Evolutionary conservation across 306 rosid species (phyloP).

Genomic region (Lotus japonicus): DNA sequence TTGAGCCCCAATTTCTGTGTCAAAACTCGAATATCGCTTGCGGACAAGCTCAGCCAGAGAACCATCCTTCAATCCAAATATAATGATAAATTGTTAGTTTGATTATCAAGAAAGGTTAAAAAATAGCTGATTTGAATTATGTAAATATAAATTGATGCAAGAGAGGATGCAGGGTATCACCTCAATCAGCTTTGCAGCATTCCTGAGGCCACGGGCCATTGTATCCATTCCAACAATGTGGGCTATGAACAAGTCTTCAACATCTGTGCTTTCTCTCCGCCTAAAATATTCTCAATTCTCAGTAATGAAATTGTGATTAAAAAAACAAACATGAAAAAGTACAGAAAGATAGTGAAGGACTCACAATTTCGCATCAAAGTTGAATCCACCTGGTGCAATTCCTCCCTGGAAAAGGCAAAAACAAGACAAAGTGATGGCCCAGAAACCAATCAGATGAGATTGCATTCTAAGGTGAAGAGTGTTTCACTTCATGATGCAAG

Average conservation of each 20-base stretch:
- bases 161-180: slow-evolving; percentile 27
- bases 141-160: neutral
- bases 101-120: neutral
- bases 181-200: slow-evolving; percentile 73
- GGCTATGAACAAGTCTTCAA: slow-evolving; percentile 91
- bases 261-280: slow-evolving; percentile 96
- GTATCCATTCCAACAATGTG: slow-evolving; percentile 89
- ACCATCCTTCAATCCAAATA: slow-evolving; percentile 60
- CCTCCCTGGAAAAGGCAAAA: slow-evolving; percentile 52
- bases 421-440: neutral
- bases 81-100: slow-evolving; percentile 10
- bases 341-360: slow-evolving; percentile 21
- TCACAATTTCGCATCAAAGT: slow-evolving; percentile 92
- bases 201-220: slow-evolving; percentile 83
- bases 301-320: neutral
- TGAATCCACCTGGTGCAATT: slow-evolving; percentile 96
- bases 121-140: neutral
- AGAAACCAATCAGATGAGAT: neutral
- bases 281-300: slow-evolving; percentile 31
- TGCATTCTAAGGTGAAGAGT: neutral
- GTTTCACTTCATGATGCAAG: neutral
- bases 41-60: slow-evolving; percentile 74
- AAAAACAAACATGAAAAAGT: neutral
- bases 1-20: slow-evolving; percentile 66
- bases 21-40: slow-evolving; percentile 76